Evolutionary conservation across 805 yeast genomes (phyloP).

Genomic region (Millerozyma acaciae): DNA sequence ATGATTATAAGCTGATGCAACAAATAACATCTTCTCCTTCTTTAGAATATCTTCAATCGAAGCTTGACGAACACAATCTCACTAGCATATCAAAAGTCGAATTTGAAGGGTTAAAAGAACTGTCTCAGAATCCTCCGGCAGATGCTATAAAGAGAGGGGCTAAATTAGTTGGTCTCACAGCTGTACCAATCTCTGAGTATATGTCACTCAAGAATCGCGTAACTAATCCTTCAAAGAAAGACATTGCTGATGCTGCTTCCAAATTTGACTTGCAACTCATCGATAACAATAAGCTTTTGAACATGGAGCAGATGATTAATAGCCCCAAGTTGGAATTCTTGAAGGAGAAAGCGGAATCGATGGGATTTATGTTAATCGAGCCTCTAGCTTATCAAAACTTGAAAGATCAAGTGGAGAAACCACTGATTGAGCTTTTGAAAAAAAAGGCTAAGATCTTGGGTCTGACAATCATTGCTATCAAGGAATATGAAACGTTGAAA

Average conservation of each 20-base stretch:
- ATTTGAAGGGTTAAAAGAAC: not conserved
- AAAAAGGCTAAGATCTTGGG: constrained; percentile 16
- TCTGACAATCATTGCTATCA: constrained; percentile 14
- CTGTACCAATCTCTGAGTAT: not conserved
- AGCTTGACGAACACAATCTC: constrained; percentile 12
- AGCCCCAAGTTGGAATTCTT: constrained; percentile 22
- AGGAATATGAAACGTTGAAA: constrained; percentile 13
- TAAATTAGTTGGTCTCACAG: constrained; percentile 4
- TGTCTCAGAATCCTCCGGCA: not conserved
- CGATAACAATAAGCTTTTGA: constrained; percentile 13
- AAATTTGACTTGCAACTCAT: not conserved
- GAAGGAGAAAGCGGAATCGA: constrained; percentile 13
- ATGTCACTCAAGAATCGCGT: constrained; percentile 8
- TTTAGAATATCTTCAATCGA: constrained; percentile 20
- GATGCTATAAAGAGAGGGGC: constrained; percentile 11
- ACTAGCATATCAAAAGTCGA: constrained; percentile 10
- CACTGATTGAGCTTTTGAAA: constrained; percentile 19
- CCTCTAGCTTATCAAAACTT: constrained; percentile 12
- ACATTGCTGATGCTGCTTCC: constrained; percentile 9
- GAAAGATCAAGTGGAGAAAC: constrained; percentile 12
- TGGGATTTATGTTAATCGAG: constrained; percentile 15
- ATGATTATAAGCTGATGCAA: constrained; percentile 2
- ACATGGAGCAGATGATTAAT: constrained; percentile 17
- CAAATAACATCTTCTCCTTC: constrained; percentile 23
- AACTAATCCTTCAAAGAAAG: constrained; percentile 20